These are phyloP conservation scores for Sporothrix inflata DNA, from an alignment of 2,329 filamentous ascomycete species.

Conservation along the genomic window DNA sequence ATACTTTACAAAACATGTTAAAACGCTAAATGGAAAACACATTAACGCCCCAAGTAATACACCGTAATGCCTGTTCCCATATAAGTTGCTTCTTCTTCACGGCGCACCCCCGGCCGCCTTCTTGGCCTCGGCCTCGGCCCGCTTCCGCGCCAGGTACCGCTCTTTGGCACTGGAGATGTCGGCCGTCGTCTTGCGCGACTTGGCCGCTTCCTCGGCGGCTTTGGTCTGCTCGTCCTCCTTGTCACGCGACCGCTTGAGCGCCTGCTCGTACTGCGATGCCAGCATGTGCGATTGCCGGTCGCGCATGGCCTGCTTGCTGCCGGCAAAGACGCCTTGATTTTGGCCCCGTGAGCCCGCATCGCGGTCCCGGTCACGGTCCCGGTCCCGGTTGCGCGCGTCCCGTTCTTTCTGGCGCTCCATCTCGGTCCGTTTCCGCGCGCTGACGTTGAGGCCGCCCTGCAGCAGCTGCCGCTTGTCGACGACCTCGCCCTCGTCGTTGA, in stretches of 20 bases:
- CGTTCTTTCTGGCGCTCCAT: constrained; percentile 35
- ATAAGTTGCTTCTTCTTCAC: not conserved
- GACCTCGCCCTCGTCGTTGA: constrained; percentile 83
- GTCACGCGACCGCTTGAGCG: constrained; percentile 71
- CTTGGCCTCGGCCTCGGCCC: constrained; percentile 71
- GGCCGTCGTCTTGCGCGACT: constrained; percentile 75
- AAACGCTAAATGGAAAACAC: not conserved
- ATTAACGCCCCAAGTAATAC: not conserved
- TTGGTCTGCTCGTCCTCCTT: constrained; percentile 67
- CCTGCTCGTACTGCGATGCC: constrained; percentile 74
- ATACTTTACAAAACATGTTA: not conserved
- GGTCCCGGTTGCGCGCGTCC: not conserved
- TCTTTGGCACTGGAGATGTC: constrained; percentile 80
- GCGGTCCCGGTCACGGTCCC: not conserved
- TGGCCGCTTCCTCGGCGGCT: constrained; percentile 65
- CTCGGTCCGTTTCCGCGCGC: constrained; percentile 61
- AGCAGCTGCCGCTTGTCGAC: constrained; percentile 84
- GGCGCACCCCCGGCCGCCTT: constrained; percentile 39
- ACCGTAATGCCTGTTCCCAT: not conserved
- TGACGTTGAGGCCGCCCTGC: constrained; percentile 73
- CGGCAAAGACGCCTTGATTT: constrained; percentile 46
- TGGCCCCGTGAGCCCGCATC: constrained; percentile 33
- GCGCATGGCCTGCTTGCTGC: constrained; percentile 67
- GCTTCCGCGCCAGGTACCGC: constrained; percentile 77
- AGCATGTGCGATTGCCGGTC: constrained; percentile 80